Percentiles rank a stretch among this genome's conserved stretches.
Evolutionary conservation across 2,329 filamentous ascomycete genomes (phyloP).

Genomic region (Orbilia oligospora): DNA sequence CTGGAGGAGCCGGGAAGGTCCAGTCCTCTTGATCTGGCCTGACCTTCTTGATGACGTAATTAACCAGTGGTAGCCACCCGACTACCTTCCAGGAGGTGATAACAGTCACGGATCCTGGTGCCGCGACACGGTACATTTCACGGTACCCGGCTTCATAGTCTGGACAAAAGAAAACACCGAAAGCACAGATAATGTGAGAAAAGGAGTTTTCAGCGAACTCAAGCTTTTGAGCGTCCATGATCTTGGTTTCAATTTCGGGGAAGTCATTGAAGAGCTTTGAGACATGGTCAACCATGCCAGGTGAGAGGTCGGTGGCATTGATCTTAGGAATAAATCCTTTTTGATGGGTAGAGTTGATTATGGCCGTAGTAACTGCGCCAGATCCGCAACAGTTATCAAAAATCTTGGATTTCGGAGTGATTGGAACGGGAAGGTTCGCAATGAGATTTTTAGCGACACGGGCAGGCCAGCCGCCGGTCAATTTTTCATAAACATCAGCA

Average conservation of each 20-base stretch:
- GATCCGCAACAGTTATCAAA: constrained; percentile 58
- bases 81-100: constrained; percentile 51
- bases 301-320: constrained; percentile 49
- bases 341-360: constrained; percentile 25
- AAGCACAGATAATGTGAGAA: constrained; percentile 47
- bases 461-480: constrained; percentile 55
- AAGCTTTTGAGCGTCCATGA: constrained; percentile 45
- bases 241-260: constrained; percentile 35
- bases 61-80: constrained; percentile 41
- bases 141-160: constrained; percentile 50
- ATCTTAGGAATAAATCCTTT: constrained; percentile 38
- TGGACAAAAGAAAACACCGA: constrained; percentile 58
- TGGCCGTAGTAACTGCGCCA: constrained; percentile 51
- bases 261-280: constrained; percentile 19
- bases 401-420: constrained; percentile 39
- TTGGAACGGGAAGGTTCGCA: constrained; percentile 3
- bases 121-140: constrained; percentile 57
- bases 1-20: constrained; percentile 41
- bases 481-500: constrained; percentile 50
- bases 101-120: constrained; percentile 45
- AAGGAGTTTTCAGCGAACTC: constrained; percentile 52
- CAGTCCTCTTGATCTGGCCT: constrained; percentile 44
- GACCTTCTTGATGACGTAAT: constrained; percentile 44
- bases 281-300: constrained; percentile 43
- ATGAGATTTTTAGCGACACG: constrained; percentile 43